These are phyloP conservation scores for Penicillium chermesinum DNA, from an alignment of 495 filamentous ascomycete species.

Conservation along the genomic window DNA sequence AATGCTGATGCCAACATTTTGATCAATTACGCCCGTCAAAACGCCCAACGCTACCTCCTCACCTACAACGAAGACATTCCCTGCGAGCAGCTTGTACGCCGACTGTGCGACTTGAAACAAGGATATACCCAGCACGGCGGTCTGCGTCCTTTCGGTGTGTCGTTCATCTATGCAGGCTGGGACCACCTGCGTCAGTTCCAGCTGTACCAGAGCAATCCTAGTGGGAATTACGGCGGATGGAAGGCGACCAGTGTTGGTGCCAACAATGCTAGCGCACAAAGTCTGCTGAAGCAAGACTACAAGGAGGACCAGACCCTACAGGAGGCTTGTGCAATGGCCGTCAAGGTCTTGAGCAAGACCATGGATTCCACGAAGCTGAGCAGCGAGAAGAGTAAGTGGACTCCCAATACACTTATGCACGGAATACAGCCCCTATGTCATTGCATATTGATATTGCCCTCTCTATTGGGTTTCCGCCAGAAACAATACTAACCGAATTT, in stretches of 20 bases:
- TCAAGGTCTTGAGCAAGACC: slow-evolving; percentile 99
- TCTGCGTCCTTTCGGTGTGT: slow-evolving; percentile 95
- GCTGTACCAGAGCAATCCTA: slow-evolving; percentile 99
- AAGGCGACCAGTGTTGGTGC: slow-evolving; percentile 97
- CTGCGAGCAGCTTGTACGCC: slow-evolving; percentile 96
- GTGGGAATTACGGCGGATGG: slow-evolving; percentile 98
- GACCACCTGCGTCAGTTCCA: slow-evolving; percentile 95
- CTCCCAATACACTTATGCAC: background rate
- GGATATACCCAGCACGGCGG: slow-evolving; percentile 99
- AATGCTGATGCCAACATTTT: slow-evolving; percentile 99
- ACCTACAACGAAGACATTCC: slow-evolving; percentile 99
- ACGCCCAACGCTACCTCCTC: slow-evolving; percentile 91
- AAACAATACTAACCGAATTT: slow-evolving; percentile 30
- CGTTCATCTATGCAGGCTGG: slow-evolving; percentile 98
- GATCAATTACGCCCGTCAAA: slow-evolving; percentile 98
- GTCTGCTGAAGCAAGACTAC: slow-evolving; percentile 98
- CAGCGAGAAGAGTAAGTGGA: slow-evolving; percentile 88
- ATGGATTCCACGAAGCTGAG: slow-evolving; percentile 99
- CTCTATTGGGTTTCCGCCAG: background rate
- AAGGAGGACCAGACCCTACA: slow-evolving; percentile 95
- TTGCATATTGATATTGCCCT: background rate
- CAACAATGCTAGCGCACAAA: slow-evolving; percentile 97
- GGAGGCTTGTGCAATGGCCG: slow-evolving; percentile 94
- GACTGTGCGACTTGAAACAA: slow-evolving; percentile 97
- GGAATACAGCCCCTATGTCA: background rate